Percentiles rank a stretch among this genome's conserved stretches.
These are phyloP conservation scores for Mycena chlorophos DNA, from an alignment of 768 basidiomycete species.

Conservation along the genomic window DNA sequence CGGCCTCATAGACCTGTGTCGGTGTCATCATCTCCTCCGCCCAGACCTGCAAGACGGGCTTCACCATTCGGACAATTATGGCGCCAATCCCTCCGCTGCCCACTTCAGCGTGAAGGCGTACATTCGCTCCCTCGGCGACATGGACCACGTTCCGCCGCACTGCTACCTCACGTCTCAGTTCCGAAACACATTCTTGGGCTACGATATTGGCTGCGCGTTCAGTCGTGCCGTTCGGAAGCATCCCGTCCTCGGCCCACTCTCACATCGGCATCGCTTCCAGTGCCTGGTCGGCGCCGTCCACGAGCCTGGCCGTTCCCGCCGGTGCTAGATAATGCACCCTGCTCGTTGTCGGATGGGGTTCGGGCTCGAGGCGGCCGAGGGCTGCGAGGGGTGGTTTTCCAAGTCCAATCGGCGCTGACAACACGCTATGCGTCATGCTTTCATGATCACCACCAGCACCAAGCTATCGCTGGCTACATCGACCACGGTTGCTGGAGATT, in stretches of 20 bases:
- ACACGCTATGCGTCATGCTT: conserved; percentile 13
- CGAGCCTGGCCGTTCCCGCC: conserved; percentile 10
- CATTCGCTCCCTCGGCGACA: conserved; percentile 22
- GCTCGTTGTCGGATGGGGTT: conserved; percentile 14
- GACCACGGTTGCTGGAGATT: neutral
- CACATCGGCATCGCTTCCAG: neutral
- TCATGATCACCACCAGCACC: conserved; percentile 16
- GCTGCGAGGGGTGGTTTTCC: conserved; percentile 16
- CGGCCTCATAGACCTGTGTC: neutral
- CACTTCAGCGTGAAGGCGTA: conserved; percentile 24
- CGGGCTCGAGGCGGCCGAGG: conserved; percentile 18
- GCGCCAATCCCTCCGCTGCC: conserved; percentile 6
- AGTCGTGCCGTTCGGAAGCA: conserved; percentile 1
- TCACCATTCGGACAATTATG: neutral
- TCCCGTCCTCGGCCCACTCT: conserved; percentile 4
- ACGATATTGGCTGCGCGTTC: conserved; percentile 22
- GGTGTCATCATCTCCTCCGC: neutral
- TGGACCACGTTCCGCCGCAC: conserved; percentile 12
- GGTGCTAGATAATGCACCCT: conserved; percentile 13
- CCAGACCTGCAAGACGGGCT: neutral
- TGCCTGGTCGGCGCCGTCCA: conserved; percentile 11
- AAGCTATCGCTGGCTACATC: conserved; percentile 5
- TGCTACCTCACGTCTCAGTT: conserved; percentile 19
- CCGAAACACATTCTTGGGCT: conserved; percentile 29
- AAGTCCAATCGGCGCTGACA: conserved; percentile 14